Evolutionary conservation across 2,329 filamentous ascomycete genomes (phyloP), one percentile per base, ranked within the genome.

Genomic region (Diplodia corticola): DNA sequence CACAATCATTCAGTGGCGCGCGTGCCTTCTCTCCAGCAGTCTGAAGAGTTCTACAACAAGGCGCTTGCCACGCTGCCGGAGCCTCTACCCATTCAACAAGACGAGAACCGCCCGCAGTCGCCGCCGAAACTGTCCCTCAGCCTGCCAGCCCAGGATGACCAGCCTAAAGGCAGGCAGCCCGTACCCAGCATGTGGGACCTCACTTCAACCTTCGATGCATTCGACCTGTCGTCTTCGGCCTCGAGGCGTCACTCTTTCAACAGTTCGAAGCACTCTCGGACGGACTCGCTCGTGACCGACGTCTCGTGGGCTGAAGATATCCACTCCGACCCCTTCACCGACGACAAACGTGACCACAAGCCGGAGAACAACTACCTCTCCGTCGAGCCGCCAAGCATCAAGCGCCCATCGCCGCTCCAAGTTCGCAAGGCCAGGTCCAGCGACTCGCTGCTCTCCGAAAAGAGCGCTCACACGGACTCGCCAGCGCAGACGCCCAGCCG

Each of bases 21-120:
- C 40, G 69, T 69, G 54, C 67, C 68, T 20, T 73, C 74, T 26
- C 71, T 79, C 30, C 72, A 72, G 24, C 67, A 74, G 6, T 75
- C 77, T 30, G 77, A 78, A 59, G 70, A 73, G 53, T 72, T 77
- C 65, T 78, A 78, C 66, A 67, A 68, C 37, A 72, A 72, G 35
- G 76, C 76, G 51, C 71, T 77, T 10, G 61, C 68, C 10, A 67
- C 69, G 10, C 72, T 76, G 3, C 59, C 61, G 5, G 48, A 49
- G 7, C 50, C 59, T 40, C 20, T 63, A 1, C 59, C 35, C 1
- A 12, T 48, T 3, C 40, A 65, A 24, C 48, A 63, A 20, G 54
- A 53, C 4, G 30, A 46, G 13, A 57, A 49, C 20, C 35, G 9
- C 9, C 63, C 51, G 12, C 7, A 7, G 22, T 59, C 51, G 5